Evolutionary conservation across 2,329 filamentous ascomycete genomes (phyloP).

Genomic region (Didymosphaeria variabile): DNA sequence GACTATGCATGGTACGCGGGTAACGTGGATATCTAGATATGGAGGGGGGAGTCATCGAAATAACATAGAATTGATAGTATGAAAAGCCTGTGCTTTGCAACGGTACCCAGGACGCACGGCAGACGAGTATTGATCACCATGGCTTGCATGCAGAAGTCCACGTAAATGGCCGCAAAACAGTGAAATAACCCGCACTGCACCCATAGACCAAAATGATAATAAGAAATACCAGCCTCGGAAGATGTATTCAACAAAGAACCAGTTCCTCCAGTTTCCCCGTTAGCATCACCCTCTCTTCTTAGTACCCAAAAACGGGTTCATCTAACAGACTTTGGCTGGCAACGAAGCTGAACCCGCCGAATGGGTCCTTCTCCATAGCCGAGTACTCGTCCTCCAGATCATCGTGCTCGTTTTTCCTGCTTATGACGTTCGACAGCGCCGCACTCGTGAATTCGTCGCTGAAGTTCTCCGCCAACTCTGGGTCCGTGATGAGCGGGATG

Average conservation of each 20-base stretch:
- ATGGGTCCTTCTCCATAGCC: slow-evolving; percentile 54
- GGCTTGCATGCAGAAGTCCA: background rate
- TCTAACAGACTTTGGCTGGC: slow-evolving; percentile 61
- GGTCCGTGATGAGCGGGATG: slow-evolving; percentile 91
- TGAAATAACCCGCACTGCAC: background rate
- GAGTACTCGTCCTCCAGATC: slow-evolving; percentile 32
- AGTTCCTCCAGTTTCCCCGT: background rate
- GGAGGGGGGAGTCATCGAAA: background rate
- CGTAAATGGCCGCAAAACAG: background rate
- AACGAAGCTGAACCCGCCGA: slow-evolving; percentile 64
- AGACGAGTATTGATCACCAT: background rate
- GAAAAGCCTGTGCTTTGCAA: background rate
- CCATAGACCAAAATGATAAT: background rate
- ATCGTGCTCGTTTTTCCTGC: slow-evolving; percentile 39
- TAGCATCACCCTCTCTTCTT: background rate
- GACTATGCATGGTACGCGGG: background rate
- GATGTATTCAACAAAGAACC: background rate
- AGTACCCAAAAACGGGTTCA: slow-evolving; percentile 44
- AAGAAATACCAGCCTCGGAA: background rate
- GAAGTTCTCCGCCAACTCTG: slow-evolving; percentile 96
- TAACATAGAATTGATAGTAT: background rate
- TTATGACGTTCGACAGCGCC: slow-evolving; percentile 74
- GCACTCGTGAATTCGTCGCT: slow-evolving; percentile 88
- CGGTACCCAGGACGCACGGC: background rate
- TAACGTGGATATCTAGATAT: background rate